These are phyloP conservation scores for Penium margaritaceum DNA, from an alignment of 139 green algal genomes.

Conservation along the genomic window DNA sequence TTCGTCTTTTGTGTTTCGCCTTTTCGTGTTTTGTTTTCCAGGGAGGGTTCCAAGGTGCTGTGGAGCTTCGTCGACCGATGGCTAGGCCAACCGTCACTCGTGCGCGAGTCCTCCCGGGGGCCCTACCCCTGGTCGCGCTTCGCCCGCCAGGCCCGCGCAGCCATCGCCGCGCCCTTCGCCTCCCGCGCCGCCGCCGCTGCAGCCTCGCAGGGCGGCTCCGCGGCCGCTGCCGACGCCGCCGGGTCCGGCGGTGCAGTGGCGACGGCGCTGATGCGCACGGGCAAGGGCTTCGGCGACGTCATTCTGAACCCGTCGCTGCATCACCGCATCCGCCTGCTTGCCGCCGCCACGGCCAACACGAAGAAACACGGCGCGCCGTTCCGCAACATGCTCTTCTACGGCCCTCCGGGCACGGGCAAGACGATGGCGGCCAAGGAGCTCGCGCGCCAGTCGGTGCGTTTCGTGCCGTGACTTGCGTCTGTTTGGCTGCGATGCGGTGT, in stretches of 20 bases:
- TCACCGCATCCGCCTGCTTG: conserved; percentile 73
- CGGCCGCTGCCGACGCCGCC: too few relatives aligned
- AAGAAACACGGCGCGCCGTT: conserved; percentile 85
- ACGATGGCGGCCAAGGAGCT: conserved; percentile 93
- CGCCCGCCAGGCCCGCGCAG: too few relatives aligned
- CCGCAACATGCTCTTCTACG: conserved; percentile 77
- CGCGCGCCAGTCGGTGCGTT: conserved; percentile 67
- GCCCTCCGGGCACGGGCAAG: conserved; percentile 70
- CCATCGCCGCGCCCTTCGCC: too few relatives aligned
- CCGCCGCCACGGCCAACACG: conserved; percentile 84
- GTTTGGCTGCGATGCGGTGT: too few relatives aligned
- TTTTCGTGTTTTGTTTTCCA: too few relatives aligned
- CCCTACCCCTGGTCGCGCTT: conserved; percentile 5
- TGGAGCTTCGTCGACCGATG: conserved; percentile 31
- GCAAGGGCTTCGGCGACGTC: conserved; percentile 66
- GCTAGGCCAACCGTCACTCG: conserved; percentile 47
- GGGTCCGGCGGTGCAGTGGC: not conserved
- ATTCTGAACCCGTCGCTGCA: conserved; percentile 70
- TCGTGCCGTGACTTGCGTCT: too few relatives aligned
- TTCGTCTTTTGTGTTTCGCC: too few relatives aligned
- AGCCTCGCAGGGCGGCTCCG: not conserved
- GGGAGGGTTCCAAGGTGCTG: not conserved
- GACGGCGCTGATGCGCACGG: not conserved
- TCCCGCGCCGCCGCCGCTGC: not conserved
- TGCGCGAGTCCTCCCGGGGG: conserved; percentile 61